These are phyloP conservation scores for Hippophae rhamnoides DNA, from an alignment of 306 rosid genomes.

Conservation along the genomic window DNA sequence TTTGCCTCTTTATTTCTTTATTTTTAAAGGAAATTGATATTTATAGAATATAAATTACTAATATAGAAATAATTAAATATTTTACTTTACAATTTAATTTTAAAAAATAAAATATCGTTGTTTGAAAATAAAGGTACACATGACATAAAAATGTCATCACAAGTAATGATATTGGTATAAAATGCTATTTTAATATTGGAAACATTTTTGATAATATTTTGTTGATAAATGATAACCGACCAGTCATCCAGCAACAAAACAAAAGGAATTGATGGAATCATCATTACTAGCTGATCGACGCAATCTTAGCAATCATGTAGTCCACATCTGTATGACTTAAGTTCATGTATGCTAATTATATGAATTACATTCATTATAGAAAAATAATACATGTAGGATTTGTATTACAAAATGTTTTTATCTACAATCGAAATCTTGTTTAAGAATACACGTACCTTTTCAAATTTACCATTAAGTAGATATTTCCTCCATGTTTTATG, in stretches of 20 bases:
- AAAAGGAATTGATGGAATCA: conserved; percentile 22
- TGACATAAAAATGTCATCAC: too few species aligned
- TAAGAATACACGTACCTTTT: too few species aligned
- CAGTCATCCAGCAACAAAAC: conserved; percentile 24
- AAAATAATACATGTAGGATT: too few species aligned
- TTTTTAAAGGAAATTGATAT: too few species aligned
- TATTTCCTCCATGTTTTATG: too few species aligned
- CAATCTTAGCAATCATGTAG: conserved; percentile 36
- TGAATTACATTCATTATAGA: conserved; percentile 1
- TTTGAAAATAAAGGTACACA: too few species aligned
- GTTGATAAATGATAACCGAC: background rate
- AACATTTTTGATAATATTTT: too few species aligned
- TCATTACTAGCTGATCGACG: conserved; percentile 47
- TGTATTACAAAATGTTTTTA: too few species aligned
- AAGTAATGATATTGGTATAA: too few species aligned
- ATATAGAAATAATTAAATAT: background rate
- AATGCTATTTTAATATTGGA: too few species aligned
- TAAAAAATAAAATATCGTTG: background rate
- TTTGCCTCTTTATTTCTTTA: background rate
- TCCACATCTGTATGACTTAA: conserved; percentile 29
- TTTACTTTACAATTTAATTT: background rate
- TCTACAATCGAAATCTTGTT: background rate
- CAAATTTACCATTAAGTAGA: too few species aligned
- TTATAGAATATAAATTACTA: too few species aligned
- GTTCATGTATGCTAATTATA: conserved; percentile 7